These are phyloP conservation scores for Sporothrix brasiliensis DNA, from an alignment of 2,329 filamentous ascomycete species.

Conservation along the genomic window DNA sequence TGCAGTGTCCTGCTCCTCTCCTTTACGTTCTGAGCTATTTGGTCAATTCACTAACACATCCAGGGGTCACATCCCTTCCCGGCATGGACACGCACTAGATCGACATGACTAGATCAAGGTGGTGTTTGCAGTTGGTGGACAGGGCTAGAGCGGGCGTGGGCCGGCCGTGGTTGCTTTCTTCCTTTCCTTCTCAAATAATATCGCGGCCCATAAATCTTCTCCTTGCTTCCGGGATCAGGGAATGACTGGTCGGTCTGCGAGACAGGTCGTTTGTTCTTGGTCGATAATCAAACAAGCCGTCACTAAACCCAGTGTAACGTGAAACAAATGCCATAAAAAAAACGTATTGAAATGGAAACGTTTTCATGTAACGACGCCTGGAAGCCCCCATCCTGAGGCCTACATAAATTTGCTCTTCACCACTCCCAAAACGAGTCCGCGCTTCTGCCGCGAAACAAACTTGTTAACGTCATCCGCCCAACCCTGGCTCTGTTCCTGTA, in stretches of 20 bases:
- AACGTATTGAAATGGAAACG: too few relatives aligned
- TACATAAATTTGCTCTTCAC: slow-evolving; percentile 60
- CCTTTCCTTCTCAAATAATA: neutral
- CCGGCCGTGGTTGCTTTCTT: neutral
- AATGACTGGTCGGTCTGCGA: neutral
- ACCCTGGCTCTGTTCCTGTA: slow-evolving; percentile 77
- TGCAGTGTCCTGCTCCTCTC: neutral
- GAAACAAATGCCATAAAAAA: neutral
- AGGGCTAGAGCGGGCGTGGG: neutral
- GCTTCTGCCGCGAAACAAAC: slow-evolving; percentile 84
- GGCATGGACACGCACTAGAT: slow-evolving; percentile 20
- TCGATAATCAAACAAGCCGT: slow-evolving; percentile 18
- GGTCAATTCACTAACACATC: neutral
- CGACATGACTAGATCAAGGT: neutral
- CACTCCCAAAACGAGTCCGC: slow-evolving; percentile 74
- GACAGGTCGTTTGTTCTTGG: neutral
- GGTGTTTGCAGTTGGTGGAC: slow-evolving; percentile 8
- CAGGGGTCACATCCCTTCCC: slow-evolving; percentile 23
- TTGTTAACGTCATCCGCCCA: slow-evolving; percentile 90
- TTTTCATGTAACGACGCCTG: too few relatives aligned
- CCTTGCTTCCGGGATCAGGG: neutral
- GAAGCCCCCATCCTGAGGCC: too few relatives aligned
- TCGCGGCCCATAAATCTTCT: neutral
- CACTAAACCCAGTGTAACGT: neutral
- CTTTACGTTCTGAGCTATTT: too few relatives aligned